phyloP scores from a whole-genome alignment of 139 green algal genomes.

The Pleodorina starrii region DNA sequence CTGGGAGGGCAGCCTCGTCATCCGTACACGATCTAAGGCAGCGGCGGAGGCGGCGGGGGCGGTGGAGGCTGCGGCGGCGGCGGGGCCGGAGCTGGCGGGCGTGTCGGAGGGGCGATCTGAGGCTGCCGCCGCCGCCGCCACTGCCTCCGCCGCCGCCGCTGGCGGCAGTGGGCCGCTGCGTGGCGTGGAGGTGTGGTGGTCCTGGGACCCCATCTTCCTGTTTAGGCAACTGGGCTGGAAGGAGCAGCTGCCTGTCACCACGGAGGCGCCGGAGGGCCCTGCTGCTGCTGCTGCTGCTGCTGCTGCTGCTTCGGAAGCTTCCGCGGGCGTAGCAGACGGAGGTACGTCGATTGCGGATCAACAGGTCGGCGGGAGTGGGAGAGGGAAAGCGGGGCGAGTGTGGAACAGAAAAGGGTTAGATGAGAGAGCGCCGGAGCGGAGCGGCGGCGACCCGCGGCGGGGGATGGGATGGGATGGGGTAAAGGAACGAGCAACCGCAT shows the following conservation, averaged over 20 bases:
- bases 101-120: no score
- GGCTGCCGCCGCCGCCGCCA: no score
- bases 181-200: conserved; percentile 22
- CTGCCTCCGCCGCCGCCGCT: no score
- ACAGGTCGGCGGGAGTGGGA: not conserved
- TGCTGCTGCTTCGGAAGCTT: not conserved
- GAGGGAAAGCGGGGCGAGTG: not conserved
- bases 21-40: conserved; percentile 9
- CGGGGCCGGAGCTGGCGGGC: no score
- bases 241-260: not conserved
- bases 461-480: no score
- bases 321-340: not conserved
- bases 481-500: no score
- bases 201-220: conserved; percentile 43
- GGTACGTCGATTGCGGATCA: not conserved
- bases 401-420: not conserved
- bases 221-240: conserved; percentile 38
- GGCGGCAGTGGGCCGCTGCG: not conserved
- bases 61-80: no score
- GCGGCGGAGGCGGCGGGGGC: no score
- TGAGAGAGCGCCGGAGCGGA: no score
- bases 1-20: conserved; percentile 35
- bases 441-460: no score
- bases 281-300: not conserved
- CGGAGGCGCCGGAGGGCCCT: not conserved